These are phyloP conservation scores for Nelumbo lutea DNA, from an alignment of 164 flowering plant genomes.

Conservation along the genomic window DNA sequence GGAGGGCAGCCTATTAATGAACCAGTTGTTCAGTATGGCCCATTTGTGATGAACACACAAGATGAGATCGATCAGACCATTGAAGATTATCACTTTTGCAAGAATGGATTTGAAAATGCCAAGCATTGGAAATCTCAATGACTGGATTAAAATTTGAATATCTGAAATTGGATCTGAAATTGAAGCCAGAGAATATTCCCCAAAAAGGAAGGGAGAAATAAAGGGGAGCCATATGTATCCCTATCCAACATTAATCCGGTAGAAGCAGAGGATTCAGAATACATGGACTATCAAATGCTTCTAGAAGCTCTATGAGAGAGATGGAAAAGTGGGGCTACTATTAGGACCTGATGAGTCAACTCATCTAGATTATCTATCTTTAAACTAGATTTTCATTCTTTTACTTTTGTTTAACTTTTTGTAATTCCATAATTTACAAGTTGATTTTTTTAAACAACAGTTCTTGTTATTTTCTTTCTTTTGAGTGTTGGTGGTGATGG, in stretches of 20 bases:
- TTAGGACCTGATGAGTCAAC: background rate
- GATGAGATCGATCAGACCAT: constrained; percentile 71
- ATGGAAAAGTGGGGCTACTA: background rate
- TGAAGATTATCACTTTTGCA: constrained; percentile 53
- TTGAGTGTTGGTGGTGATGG: background rate
- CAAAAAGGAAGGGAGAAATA: background rate
- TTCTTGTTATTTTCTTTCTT: background rate
- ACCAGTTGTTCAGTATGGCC: constrained; percentile 78
- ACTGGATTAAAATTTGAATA: background rate
- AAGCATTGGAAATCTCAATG: constrained; percentile 63
- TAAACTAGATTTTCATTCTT: too few relatives aligned
- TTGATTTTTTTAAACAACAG: background rate
- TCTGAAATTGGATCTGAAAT: background rate
- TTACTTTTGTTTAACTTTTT: background rate
- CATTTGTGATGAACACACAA: constrained; percentile 94
- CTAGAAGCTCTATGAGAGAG: background rate
- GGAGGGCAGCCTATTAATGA: constrained; percentile 84
- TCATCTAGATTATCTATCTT: background rate
- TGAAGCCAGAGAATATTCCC: background rate
- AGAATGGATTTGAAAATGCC: constrained; percentile 85
- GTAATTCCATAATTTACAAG: background rate
- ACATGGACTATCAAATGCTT: background rate
- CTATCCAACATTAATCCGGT: background rate
- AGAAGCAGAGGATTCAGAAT: background rate
- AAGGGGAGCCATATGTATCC: background rate